Evolutionary conservation across 2,329 filamentous ascomycete genomes (phyloP).

Genomic region (Monascus ruber): DNA sequence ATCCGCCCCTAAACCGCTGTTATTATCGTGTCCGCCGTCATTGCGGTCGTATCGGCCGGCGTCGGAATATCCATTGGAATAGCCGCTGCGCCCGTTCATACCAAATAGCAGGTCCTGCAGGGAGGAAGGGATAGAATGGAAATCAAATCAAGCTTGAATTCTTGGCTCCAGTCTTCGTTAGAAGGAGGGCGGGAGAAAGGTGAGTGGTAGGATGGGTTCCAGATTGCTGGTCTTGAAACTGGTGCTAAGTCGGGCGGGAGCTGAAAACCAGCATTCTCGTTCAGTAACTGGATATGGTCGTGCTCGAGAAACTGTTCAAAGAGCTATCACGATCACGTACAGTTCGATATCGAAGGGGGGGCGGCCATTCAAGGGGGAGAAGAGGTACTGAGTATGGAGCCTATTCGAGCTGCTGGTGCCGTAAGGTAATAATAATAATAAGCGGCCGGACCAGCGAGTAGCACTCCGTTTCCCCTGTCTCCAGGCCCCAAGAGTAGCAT

Average conservation of each 20-base stretch:
- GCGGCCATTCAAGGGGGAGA: too few species aligned
- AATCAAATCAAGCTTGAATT: neutral
- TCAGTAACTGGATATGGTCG: neutral
- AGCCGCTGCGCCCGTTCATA: slow-evolving; percentile 26
- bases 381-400: too few species aligned
- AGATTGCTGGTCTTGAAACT: too few species aligned
- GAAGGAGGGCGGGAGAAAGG: too few species aligned
- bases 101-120: slow-evolving; percentile 8
- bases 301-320: neutral
- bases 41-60: slow-evolving; percentile 22
- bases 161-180: neutral
- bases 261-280: neutral
- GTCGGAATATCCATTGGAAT: slow-evolving; percentile 27
- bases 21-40: slow-evolving; percentile 21
- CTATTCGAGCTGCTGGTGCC: too few species aligned
- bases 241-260: neutral
- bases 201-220: too few species aligned
- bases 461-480: too few species aligned
- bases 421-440: too few species aligned
- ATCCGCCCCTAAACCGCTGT: slow-evolving; percentile 20
- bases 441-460: too few species aligned
- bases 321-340: neutral
- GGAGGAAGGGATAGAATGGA: neutral
- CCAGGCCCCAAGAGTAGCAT: too few species aligned
- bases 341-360: too few species aligned